Evolutionary conservation across 2,329 filamentous ascomycete genomes (phyloP).

Genomic region (Cercospora berteroae): DNA sequence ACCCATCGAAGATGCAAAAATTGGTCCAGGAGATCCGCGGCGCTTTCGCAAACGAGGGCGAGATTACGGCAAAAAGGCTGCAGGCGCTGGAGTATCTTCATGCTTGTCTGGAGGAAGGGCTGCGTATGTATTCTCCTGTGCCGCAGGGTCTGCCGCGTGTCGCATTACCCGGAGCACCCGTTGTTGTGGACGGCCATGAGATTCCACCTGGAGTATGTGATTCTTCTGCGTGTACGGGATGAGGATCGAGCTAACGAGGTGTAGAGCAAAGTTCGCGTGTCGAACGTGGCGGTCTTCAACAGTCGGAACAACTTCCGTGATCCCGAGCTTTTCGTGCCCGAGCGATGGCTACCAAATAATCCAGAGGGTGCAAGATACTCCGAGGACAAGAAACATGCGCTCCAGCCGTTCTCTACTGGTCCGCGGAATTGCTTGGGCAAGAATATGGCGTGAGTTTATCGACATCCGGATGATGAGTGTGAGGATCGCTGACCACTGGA

Average conservation of each 20-base stretch:
- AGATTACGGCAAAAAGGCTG: constrained; percentile 35
- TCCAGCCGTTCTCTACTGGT: constrained; percentile 38
- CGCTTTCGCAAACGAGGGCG: constrained; percentile 36
- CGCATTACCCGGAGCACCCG: constrained; percentile 19
- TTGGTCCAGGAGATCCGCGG: constrained; percentile 57
- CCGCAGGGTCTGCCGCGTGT: constrained; percentile 39
- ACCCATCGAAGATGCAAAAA: constrained; percentile 53
- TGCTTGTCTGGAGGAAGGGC: constrained; percentile 48
- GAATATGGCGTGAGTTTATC: constrained; percentile 21
- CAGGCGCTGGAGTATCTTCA: constrained; percentile 44
- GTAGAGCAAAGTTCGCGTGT: constrained; percentile 17
- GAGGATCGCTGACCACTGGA: background rate
- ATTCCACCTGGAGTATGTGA: constrained; percentile 25
- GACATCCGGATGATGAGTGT: background rate
- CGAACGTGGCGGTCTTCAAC: constrained; percentile 29
- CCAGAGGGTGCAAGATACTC: constrained; percentile 26
- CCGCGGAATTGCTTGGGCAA: constrained; percentile 41
- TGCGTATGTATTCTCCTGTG: constrained; percentile 49
- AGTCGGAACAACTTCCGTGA: constrained; percentile 33
- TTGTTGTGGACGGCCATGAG: constrained; percentile 27
- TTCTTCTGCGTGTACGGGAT: background rate
- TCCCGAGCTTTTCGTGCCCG: constrained; percentile 35
- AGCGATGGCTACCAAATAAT: constrained; percentile 39
- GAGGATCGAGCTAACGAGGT: background rate
- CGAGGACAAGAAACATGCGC: constrained; percentile 30